Conservation (phyloP, 202 grass and related monocot genomes). For the Schoenoplectus tabernaemontani region DNA sequence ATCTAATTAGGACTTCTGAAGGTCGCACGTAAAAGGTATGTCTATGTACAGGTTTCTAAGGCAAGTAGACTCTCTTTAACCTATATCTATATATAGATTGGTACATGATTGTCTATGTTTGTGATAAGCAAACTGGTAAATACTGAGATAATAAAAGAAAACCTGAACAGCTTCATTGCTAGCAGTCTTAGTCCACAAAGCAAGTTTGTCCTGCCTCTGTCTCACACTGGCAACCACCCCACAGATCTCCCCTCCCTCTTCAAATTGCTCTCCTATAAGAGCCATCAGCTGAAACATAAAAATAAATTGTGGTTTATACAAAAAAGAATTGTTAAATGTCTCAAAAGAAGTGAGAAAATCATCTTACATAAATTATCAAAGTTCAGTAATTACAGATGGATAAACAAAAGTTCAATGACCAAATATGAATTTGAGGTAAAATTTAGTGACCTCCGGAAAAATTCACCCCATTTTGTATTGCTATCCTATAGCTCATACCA, state of each 20-base stretch:
- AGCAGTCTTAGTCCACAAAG: slow-evolving; percentile 86
- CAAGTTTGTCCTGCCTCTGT: slow-evolving; percentile 75
- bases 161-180: slow-evolving; percentile 99
- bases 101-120: not conserved
- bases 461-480: no score
- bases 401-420: no score
- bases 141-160: not conserved
- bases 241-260: slow-evolving; percentile 92
- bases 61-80: not conserved
- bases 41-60: not conserved
- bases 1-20: no score
- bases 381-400: no score
- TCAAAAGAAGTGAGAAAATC: not conserved
- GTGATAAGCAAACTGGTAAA: not conserved
- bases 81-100: not conserved
- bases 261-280: slow-evolving; percentile 95
- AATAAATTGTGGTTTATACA: not conserved
- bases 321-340: not conserved
- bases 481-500: not conserved
- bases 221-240: slow-evolving; percentile 90
- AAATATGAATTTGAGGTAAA: no score
- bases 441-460: no score
- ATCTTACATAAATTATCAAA: not conserved
- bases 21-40: no score
- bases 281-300: slow-evolving; percentile 70